Evolutionary conservation across 1,284 basidiomycete genomes (phyloP).

Genomic region (Agroathelia rolfsii): DNA sequence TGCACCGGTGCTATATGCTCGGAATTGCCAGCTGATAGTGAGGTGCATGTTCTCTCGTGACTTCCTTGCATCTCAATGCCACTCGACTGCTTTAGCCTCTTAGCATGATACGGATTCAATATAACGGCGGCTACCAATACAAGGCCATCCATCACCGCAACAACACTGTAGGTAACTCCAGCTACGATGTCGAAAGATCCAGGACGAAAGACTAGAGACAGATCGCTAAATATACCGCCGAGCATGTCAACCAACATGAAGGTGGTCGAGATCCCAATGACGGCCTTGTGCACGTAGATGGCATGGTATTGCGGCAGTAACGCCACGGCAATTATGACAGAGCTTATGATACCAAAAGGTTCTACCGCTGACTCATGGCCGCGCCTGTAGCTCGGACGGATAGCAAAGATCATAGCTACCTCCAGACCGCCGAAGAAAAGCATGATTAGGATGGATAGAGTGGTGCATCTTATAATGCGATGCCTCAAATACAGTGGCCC

Average conservation of each 20-base stretch:
- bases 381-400: constrained; percentile 34
- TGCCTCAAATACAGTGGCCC: constrained; percentile 24
- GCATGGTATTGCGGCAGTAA: constrained; percentile 62
- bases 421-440: constrained; percentile 47
- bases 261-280: constrained; percentile 60
- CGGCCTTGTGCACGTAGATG: constrained; percentile 61
- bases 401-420: constrained; percentile 47
- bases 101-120: constrained; percentile 31
- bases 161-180: constrained; percentile 35
- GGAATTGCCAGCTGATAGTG: too few species aligned
- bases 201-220: constrained; percentile 51
- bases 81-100: neutral
- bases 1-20: too few species aligned
- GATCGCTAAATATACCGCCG: constrained; percentile 51
- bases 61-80: neutral
- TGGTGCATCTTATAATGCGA: constrained; percentile 19
- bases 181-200: constrained; percentile 40
- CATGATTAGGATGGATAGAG: constrained; percentile 28
- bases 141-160: constrained; percentile 36
- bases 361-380: constrained; percentile 38
- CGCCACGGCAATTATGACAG: constrained; percentile 50
- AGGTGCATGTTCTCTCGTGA: neutral
- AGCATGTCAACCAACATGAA: constrained; percentile 68
- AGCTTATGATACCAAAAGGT: constrained; percentile 58
- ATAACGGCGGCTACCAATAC: constrained; percentile 38